Base-by-base conservation (phyloP, 2,329 filamentous ascomycete species). In the Neonectria hederae region DNA sequence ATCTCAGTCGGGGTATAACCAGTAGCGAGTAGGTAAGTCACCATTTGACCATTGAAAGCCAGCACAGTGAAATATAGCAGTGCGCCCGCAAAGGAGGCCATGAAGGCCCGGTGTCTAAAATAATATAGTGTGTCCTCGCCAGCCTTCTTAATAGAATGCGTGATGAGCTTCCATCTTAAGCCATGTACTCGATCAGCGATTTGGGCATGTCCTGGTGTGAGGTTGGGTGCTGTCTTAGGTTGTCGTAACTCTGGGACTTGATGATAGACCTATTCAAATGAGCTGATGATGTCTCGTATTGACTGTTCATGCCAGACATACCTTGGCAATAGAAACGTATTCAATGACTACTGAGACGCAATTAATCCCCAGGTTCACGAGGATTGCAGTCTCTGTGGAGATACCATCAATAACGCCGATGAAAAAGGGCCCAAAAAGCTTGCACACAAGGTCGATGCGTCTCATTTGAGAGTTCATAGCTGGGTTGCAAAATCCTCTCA, bases 21-120 rank as follows among this genome's bases (percentile, higher is more conserved):
- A 4, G 81, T 74, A 0, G 86, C 82, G 5, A 90, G 76, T 2
- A 91, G 82, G 68, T 87, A 91, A 0, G 89, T 89, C 57, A 89
- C 81, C 87, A 90, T 90, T 69, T 89, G 88, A 0, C 87, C 87
- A 0, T 81, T 79, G 68, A 89, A 88, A 7, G 81, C 83, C 3
- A 89, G 77, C 0, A 89, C 87, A 0, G 87, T 91, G 53, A 90
- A 79, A 72, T 90, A 90, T 1, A 90, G 83, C 0, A 91, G 75
- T 0, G 87, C 81, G 0, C 86, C 78, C 0, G 88, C 80, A 54
- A 91, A 81, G 0, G 89, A 91, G 0, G 89, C 84, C 0, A 89
- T 77, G 65, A 90, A 86, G 0, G 84, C 87, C 0, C 77, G 79
- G 65, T 90, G 87, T 3, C 75, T 70, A 63, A 86, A 69, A 72